These are phyloP conservation scores for Acer negundo DNA, from an alignment of 345 rosid genomes.

Conservation along the genomic window DNA sequence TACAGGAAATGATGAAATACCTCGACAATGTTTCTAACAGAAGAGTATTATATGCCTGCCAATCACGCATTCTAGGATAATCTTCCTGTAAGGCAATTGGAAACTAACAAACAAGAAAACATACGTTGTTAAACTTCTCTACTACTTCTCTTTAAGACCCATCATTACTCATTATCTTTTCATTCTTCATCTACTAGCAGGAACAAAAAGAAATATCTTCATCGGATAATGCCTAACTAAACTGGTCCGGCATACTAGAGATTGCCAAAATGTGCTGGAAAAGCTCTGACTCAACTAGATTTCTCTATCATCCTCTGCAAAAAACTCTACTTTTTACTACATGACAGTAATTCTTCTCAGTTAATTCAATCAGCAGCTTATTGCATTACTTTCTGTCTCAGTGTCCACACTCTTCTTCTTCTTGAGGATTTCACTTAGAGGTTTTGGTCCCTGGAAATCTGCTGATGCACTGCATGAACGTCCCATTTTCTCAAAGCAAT, in stretches of 20 bases:
- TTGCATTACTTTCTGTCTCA: slow-evolving; percentile 5
- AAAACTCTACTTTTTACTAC: background rate
- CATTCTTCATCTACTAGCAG: background rate
- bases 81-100: background rate
- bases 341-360: background rate
- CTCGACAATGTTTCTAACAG: background rate
- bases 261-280: background rate
- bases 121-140: background rate
- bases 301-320: background rate
- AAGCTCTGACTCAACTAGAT: background rate
- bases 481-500: slow-evolving; percentile 10
- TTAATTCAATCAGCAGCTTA: slow-evolving; percentile 9
- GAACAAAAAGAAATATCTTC: slow-evolving; percentile 2
- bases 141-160: background rate
- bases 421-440: slow-evolving; percentile 57
- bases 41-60: background rate
- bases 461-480: slow-evolving; percentile 13
- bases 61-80: background rate
- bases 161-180: background rate
- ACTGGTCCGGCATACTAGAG: background rate
- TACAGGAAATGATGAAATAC: slow-evolving; percentile 12
- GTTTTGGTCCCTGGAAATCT: slow-evolving; percentile 55
- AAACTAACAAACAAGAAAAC: background rate
- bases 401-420: slow-evolving; percentile 32
- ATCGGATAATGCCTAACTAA: background rate